phyloP scores from a whole-genome alignment of 495 filamentous ascomycete genomes.

The Cercophora scortea region DNA sequence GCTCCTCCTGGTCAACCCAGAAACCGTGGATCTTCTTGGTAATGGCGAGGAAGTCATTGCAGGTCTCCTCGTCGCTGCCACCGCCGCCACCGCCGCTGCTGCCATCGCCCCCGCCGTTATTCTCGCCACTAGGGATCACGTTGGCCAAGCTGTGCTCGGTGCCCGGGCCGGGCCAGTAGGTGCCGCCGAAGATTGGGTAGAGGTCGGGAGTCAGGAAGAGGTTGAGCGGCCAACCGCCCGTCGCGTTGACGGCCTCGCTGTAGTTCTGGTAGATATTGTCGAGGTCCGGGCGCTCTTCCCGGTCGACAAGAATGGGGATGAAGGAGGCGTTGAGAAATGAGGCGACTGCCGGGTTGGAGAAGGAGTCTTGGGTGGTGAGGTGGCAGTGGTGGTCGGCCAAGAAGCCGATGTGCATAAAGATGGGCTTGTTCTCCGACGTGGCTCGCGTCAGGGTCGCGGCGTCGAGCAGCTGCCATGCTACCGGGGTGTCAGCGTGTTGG shows the following conservation, averaged over 20 bases:
- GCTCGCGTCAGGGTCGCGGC: conserved; percentile 69
- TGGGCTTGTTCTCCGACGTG: conserved; percentile 67
- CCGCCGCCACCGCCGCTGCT: conserved; percentile 8
- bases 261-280: conserved; percentile 99
- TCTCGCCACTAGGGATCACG: conserved; percentile 7
- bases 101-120: background rate
- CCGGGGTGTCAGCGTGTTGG: conserved; percentile 72
- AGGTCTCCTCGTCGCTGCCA: conserved; percentile 36
- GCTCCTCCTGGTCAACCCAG: conserved; percentile 77
- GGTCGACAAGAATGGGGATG: conserved; percentile 87
- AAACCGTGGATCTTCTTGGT: conserved; percentile 70
- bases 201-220: conserved; percentile 91
- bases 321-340: conserved; percentile 77
- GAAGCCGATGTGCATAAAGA: conserved; percentile 95
- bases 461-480: conserved; percentile 90
- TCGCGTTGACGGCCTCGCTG: conserved; percentile 86
- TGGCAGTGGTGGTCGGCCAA: conserved; percentile 93
- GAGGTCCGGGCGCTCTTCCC: conserved; percentile 91
- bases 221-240: conserved; percentile 93
- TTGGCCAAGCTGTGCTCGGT: conserved; percentile 39
- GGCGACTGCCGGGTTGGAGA: conserved; percentile 75
- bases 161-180: conserved; percentile 88
- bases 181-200: conserved; percentile 91
- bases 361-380: conserved; percentile 91
- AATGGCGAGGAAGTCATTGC: conserved; percentile 69